Percentiles rank a stretch among this genome's conserved stretches.
Evolutionary conservation across 208 protist genomes (phyloP).

Genomic region (Trypanosomatidae sp.): DNA sequence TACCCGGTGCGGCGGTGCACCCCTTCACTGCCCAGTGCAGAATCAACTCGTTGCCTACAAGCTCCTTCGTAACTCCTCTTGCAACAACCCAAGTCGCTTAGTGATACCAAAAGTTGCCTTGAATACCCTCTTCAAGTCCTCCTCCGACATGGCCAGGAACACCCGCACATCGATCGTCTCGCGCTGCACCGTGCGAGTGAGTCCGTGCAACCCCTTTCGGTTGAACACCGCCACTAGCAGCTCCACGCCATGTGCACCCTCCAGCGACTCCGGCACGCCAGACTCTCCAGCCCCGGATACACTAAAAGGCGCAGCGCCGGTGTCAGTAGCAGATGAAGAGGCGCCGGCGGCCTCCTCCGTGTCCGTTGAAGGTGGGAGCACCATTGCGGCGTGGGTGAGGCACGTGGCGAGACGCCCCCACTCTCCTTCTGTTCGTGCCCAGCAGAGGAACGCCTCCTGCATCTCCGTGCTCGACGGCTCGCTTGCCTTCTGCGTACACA

Average conservation of each 20-base stretch:
- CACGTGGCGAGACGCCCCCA: slow-evolving; percentile 35
- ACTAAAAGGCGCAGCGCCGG: neutral
- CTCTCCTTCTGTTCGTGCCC: slow-evolving; percentile 23
- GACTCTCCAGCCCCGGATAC: neutral
- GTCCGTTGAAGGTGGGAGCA: slow-evolving; percentile 40
- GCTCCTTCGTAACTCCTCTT: slow-evolving; percentile 63
- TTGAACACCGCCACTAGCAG: slow-evolving; percentile 58
- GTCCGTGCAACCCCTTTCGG: slow-evolving; percentile 57
- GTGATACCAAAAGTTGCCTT: slow-evolving; percentile 80
- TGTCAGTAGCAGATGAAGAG: neutral
- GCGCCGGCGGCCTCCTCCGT: neutral
- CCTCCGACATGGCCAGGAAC: slow-evolving; percentile 76
- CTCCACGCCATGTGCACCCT: slow-evolving; percentile 40
- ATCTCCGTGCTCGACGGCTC: slow-evolving; percentile 20
- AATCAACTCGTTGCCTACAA: slow-evolving; percentile 10
- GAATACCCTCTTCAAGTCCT: slow-evolving; percentile 75
- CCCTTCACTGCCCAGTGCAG: neutral
- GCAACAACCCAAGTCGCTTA: slow-evolving; percentile 77
- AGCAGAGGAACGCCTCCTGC: slow-evolving; percentile 28
- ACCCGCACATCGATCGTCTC: slow-evolving; percentile 82
- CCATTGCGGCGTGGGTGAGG: slow-evolving; percentile 45
- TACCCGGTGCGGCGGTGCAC: neutral
- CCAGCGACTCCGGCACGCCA: slow-evolving; percentile 11
- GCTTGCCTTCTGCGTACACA: slow-evolving; percentile 35
- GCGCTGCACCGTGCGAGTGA: slow-evolving; percentile 40